Evolutionary conservation across 345 rosid genomes (phyloP).

Genomic region (Hevea brasiliensis): DNA sequence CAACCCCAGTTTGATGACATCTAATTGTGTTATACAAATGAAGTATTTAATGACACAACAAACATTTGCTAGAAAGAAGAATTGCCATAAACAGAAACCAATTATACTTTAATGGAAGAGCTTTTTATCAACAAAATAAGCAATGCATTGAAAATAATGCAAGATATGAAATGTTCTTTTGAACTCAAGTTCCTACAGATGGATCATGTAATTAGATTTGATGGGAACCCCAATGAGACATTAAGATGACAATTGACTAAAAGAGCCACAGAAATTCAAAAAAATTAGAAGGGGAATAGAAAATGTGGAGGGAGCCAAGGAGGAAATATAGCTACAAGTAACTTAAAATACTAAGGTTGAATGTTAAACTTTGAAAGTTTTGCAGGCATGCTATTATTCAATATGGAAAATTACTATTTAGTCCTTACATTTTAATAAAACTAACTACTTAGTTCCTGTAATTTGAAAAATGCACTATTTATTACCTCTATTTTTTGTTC

Average conservation of each 20-base stretch:
- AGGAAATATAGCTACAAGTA: neutral
- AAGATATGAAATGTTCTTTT: neutral
- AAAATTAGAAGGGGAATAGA: neutral
- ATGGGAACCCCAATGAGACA: neutral
- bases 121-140: constrained; percentile 1
- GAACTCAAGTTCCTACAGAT: neutral
- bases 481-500: too few species aligned
- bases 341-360: neutral
- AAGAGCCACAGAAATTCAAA: too few species aligned
- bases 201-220: neutral
- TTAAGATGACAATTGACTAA: too few species aligned
- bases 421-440: too few species aligned
- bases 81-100: neutral
- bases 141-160: neutral
- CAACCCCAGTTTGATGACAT: neutral
- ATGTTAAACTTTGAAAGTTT: neutral
- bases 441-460: too few species aligned
- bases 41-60: neutral
- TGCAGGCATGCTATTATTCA: neutral
- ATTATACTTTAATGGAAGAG: neutral
- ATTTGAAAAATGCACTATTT: too few species aligned
- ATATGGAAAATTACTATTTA: too few species aligned
- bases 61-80: neutral
- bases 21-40: neutral
- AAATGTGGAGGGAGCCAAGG: neutral